phyloP scores from a whole-genome alignment of 495 filamentous ascomycete species.

The Trichoderma parareesei region DNA sequence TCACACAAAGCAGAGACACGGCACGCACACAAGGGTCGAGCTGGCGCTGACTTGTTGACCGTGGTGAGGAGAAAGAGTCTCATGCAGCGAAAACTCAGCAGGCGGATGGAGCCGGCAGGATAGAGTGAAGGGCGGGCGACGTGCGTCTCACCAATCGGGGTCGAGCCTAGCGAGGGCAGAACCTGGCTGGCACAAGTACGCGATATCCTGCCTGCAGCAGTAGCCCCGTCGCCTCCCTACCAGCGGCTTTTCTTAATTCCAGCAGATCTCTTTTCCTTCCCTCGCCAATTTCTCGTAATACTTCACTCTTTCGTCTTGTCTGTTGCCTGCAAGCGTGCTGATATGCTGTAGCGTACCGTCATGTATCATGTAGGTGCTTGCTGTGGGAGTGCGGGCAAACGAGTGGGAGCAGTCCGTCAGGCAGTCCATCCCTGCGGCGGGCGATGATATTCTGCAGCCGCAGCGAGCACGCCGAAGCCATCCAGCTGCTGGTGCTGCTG shows the following conservation, averaged over 20 bases:
- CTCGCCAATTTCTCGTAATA: neutral
- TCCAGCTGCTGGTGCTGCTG: too few species aligned
- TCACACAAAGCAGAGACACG: conserved; percentile 9
- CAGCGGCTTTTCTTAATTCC: neutral
- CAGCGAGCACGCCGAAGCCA: neutral
- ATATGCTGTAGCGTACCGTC: neutral
- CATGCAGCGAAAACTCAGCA: conserved; percentile 10
- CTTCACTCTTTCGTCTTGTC: neutral
- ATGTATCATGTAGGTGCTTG: conserved; percentile 6
- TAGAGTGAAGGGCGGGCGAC: neutral
- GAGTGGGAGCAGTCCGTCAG: neutral
- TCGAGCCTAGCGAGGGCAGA: neutral
- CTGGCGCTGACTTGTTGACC: conserved; percentile 7
- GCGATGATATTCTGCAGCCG: too few species aligned
- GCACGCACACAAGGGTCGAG: conserved; percentile 7
- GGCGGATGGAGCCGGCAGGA: conserved; percentile 8
- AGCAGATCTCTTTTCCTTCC: neutral
- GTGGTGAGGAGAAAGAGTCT: conserved; percentile 7
- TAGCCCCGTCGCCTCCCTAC: conserved; percentile 6
- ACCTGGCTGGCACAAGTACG: neutral
- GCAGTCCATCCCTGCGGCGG: neutral
- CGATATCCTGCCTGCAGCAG: conserved; percentile 5
- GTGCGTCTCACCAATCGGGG: conserved; percentile 1
- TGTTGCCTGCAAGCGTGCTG: conserved; percentile 3
- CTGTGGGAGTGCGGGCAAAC: conserved; percentile 8